Evolutionary conservation across 2,329 filamentous ascomycete genomes (phyloP), one percentile per base, ranked within the genome.

Genomic region (Phaeosphaeriaceae sp.): DNA sequence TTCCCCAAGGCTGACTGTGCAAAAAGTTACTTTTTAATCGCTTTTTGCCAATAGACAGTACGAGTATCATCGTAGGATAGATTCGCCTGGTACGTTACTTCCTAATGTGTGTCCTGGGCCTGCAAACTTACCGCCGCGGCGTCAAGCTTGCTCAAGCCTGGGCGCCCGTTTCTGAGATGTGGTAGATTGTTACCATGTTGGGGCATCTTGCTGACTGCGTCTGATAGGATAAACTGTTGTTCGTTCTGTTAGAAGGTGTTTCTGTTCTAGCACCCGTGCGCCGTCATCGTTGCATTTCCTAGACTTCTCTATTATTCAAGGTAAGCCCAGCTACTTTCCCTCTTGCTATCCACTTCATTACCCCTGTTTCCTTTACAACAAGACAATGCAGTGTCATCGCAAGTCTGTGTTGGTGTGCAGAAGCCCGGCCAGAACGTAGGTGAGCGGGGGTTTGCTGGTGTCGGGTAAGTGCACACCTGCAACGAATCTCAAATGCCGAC

Each of bases 221-320:
- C 23, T 29, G 12, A 48, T 40, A 70, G 67, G 54, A 61, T 66
- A 63, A 46, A 68, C 50, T 46, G 56, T 53, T 56, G 42, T 54
- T 52, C 47, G 50, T 55, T 49, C 60, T 58, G 50, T 67, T 71
- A 72, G 67, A 72, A 56, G 54, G 60, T 60, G 57, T 65, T 59
- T 46, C 59, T 54, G 60, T 58, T 59, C 63, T 60, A 57, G 63
- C 64, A 62, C 62, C 57, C 48, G 53, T 50, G 56, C 49, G 56
- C 50, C 62, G 61, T 66, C 58, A 58, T 65, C 44, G 37, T 34
- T 49, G 43, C 45, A 36, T 48, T 52, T 54, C 43, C 30, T 63
- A 63, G 57, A 58, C 47, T 48, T 46, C 50, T 57, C 52, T 57
- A 60, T 62, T 63, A 61, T 48, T 48, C 56, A 67, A n/a, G 66